phyloP scores from a whole-genome alignment of 306 rosid species.

The Vigna nakashimae region DNA sequence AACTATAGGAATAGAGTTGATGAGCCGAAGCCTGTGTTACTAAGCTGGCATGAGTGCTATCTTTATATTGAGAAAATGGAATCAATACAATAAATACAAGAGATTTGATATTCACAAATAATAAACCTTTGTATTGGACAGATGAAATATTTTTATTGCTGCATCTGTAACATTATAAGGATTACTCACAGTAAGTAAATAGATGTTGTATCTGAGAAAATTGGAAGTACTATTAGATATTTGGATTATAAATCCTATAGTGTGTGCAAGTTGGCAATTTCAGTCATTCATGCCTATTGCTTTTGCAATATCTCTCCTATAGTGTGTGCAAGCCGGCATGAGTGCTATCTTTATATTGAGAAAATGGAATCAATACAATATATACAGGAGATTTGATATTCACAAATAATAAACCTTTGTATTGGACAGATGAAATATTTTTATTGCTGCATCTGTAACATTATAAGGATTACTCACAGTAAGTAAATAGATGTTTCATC shows the following conservation, averaged over 20 bases:
- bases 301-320: constrained; percentile 24
- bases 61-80: no score
- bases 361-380: no score
- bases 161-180: constrained; percentile 19
- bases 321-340: neutral
- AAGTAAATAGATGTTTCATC: constrained; percentile 14
- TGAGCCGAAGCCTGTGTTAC: no score
- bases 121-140: neutral
- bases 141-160: constrained; percentile 23
- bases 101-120: no score
- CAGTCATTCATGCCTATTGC: constrained; percentile 27
- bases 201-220: constrained; percentile 17
- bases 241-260: constrained; percentile 3
- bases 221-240: constrained; percentile 28
- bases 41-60: no score
- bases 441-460: constrained; percentile 19
- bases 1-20: no score
- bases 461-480: neutral
- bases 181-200: neutral
- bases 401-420: no score
- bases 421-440: constrained; percentile 23
- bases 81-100: no score
- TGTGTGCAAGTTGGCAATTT: constrained; percentile 33
- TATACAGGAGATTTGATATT: no score
- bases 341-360: no score